Evolutionary conservation across 2,329 filamentous ascomycete genomes (phyloP).

Genomic region (Parascedosporium putredinis): DNA sequence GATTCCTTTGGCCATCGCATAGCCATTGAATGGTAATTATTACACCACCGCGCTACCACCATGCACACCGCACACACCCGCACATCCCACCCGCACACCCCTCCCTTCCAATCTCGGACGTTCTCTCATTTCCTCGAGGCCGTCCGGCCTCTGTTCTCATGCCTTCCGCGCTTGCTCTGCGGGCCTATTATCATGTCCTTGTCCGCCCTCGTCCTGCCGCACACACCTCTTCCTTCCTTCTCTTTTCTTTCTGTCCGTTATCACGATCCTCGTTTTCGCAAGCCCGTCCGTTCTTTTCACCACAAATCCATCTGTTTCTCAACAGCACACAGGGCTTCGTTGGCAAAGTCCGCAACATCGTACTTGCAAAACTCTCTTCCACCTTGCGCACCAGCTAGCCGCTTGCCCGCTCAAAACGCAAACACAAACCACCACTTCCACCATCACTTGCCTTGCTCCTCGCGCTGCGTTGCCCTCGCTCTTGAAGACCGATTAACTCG

Average conservation of each 20-base stretch:
- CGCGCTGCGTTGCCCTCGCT: no score
- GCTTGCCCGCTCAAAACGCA: no score
- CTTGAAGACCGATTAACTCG: conserved; percentile 12
- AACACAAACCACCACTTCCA: no score
- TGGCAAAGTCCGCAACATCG: conserved; percentile 40
- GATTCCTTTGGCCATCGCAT: no score
- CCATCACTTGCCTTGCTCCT: no score
- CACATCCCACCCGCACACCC: neutral
- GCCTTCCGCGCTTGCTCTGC: neutral
- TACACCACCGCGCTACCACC: no score
- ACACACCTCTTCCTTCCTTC: neutral
- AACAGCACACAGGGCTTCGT: conserved; percentile 34
- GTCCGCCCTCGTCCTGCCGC: neutral
- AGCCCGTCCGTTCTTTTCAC: conserved; percentile 7
- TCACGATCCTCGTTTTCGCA: neutral
- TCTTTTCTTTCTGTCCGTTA: neutral
- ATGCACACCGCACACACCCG: neutral
- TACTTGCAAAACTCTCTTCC: conserved; percentile 11
- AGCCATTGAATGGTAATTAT: no score
- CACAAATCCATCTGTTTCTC: neutral
- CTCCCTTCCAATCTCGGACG: conserved; percentile 2
- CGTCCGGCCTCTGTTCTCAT: neutral
- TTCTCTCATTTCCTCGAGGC: conserved; percentile 7
- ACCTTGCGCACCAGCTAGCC: conserved; percentile 10
- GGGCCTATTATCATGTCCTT: conserved; percentile 1